A percentile compares a stretch with the other conserved stretches of the same genome.
phyloP scores from a whole-genome alignment of 805 yeast species.

The Isabelozyma heimii region DNA sequence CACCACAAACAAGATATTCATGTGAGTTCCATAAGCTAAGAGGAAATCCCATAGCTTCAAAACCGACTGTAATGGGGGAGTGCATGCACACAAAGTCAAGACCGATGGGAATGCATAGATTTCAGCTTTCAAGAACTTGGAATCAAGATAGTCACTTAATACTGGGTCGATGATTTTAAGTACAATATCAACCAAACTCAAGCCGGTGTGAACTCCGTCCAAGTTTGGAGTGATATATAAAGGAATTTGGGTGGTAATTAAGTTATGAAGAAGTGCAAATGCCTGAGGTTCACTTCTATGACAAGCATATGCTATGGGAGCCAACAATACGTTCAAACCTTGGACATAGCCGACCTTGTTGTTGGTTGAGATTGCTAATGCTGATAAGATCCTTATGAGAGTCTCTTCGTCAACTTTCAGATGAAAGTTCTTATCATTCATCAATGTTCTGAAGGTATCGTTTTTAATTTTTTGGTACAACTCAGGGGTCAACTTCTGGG shows the following conservation, averaged over 20 bases:
- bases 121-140: constrained; percentile 74
- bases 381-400: constrained; percentile 65
- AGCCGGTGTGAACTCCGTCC: constrained; percentile 79
- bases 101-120: constrained; percentile 85
- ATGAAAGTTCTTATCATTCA: constrained; percentile 67
- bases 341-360: constrained; percentile 65
- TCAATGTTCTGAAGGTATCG: constrained; percentile 83
- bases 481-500: constrained; percentile 40
- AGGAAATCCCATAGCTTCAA: constrained; percentile 84
- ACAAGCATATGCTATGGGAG: constrained; percentile 75
- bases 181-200: constrained; percentile 68
- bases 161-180: constrained; percentile 71
- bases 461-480: constrained; percentile 70
- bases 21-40: constrained; percentile 87
- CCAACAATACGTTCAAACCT: constrained; percentile 84
- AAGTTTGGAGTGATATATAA: constrained; percentile 73
- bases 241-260: constrained; percentile 68
- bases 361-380: constrained; percentile 54
- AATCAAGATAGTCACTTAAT: constrained; percentile 54
- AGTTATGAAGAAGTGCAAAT: constrained; percentile 61
- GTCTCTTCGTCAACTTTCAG: constrained; percentile 66
- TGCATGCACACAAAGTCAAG: constrained; percentile 81
- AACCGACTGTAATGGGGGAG: constrained; percentile 77
- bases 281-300: constrained; percentile 82
- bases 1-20: constrained; percentile 79